Percentiles rank a stretch among this genome's conserved stretches.
Evolutionary conservation across 2,329 filamentous ascomycete genomes (phyloP).

Genomic region (Sclerotinia glacialis): DNA sequence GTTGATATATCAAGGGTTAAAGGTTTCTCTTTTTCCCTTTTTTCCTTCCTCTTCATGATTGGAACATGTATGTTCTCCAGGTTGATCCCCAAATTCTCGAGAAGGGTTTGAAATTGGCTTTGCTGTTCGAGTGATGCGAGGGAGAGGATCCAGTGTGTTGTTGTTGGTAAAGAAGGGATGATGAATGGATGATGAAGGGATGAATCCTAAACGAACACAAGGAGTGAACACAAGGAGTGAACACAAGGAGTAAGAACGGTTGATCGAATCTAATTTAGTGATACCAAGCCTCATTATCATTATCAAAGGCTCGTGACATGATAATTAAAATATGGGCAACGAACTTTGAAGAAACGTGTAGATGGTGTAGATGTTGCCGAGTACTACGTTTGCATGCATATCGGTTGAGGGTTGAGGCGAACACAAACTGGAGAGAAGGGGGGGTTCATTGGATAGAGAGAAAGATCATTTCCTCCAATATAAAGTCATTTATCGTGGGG

Average conservation of each 20-base stretch:
- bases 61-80: not conserved
- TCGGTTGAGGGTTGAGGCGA: not conserved
- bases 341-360: too few species aligned
- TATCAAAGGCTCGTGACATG: slow-evolving; percentile 3
- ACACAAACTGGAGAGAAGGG: not conserved
- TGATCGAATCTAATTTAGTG: not conserved
- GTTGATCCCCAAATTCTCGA: slow-evolving; percentile 10
- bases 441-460: not conserved
- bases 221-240: not conserved
- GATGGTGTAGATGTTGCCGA: not conserved
- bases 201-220: not conserved
- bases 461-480: slow-evolving; percentile 7
- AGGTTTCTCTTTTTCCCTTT: not conserved
- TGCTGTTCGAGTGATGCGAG: not conserved
- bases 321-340: not conserved
- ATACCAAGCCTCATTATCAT: not conserved
- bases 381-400: not conserved
- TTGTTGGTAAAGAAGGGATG: slow-evolving; percentile 6
- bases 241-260: not conserved
- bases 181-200: not conserved
- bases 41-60: not conserved
- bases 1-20: not conserved
- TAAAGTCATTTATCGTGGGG: not conserved
- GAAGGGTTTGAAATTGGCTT: not conserved
- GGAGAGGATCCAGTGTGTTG: not conserved